Conservation (phyloP, 768 basidiomycete genomes). For the Lactifluus subvellereus region DNA sequence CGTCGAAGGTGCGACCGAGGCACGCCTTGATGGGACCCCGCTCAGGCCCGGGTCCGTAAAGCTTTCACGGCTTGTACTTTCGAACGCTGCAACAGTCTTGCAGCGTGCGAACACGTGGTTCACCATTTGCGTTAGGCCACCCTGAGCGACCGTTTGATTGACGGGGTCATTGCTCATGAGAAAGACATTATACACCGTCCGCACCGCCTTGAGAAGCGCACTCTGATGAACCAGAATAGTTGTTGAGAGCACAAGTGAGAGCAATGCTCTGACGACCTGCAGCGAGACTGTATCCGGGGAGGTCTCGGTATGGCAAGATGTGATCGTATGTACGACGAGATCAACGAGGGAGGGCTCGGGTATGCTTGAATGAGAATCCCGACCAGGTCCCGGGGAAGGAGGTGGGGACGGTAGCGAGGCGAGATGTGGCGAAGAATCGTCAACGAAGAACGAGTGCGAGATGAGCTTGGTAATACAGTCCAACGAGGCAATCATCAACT, state of each 20-base stretch:
- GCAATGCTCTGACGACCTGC: constrained; percentile 93
- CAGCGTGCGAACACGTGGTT: constrained; percentile 92
- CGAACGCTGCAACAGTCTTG: constrained; percentile 32
- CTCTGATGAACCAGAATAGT: constrained; percentile 92
- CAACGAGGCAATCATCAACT: constrained; percentile 92
- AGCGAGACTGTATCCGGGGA: constrained; percentile 89
- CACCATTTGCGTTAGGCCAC: constrained; percentile 96
- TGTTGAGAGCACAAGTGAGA: constrained; percentile 82
- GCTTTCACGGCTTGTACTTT: constrained; percentile 6
- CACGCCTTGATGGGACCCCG: constrained; percentile 5
- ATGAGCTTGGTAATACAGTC: constrained; percentile 98
- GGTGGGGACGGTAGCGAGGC: constrained; percentile 63
- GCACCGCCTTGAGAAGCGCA: constrained; percentile 88
- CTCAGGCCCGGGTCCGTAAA: constrained; percentile 19
- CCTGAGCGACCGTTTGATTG: constrained; percentile 98
- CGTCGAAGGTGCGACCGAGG: constrained; percentile 16
- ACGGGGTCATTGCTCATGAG: constrained; percentile 83
- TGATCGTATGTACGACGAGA: constrained; percentile 90
- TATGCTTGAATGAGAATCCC: constrained; percentile 37
- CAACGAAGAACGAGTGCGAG: constrained; percentile 94
- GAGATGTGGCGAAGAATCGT: constrained; percentile 41
- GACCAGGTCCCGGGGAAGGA: constrained; percentile 53
- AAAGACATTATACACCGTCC: constrained; percentile 98
- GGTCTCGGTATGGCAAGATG: constrained; percentile 81
- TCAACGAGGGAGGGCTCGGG: constrained; percentile 80